Conservation (phyloP, 2,329 filamentous ascomycete genomes). For the Aspergillus proliferans region DNA sequence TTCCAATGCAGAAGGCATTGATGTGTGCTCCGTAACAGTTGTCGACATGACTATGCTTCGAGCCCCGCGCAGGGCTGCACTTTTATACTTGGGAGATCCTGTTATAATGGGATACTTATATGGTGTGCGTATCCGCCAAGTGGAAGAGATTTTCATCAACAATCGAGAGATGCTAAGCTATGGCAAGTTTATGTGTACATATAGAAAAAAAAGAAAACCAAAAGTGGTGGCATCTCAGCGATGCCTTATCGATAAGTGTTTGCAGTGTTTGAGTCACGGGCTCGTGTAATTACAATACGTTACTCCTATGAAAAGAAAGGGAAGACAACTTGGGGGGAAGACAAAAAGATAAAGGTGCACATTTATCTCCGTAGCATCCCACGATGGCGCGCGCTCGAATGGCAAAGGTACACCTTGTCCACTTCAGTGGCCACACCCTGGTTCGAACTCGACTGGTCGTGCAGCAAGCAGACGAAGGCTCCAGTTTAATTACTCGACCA, state of each 20-base stretch:
- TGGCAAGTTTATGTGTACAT: background rate
- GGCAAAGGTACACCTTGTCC: no score
- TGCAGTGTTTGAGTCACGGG: background rate
- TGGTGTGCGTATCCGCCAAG: background rate
- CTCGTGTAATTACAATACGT: no score
- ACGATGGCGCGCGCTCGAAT: no score
- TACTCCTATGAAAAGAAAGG: no score
- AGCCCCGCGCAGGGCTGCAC: conserved; percentile 7
- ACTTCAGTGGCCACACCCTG: no score
- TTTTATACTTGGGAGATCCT: background rate
- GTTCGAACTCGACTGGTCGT: no score
- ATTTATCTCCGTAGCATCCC: no score
- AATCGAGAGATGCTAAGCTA: background rate
- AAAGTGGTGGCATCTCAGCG: background rate
- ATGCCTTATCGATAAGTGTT: background rate
- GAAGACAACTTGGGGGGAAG: no score
- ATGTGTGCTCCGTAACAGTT: conserved; percentile 16
- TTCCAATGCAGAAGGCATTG: conserved; percentile 58
- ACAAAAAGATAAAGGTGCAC: no score
- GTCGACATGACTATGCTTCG: conserved; percentile 26
- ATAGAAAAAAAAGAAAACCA: background rate
- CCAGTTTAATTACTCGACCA: no score
- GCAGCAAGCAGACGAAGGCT: no score
- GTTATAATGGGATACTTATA: background rate
- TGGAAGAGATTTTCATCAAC: background rate